These are phyloP conservation scores for Camillea tinctor DNA, from an alignment of 2,329 filamentous ascomycete species.

Conservation along the genomic window DNA sequence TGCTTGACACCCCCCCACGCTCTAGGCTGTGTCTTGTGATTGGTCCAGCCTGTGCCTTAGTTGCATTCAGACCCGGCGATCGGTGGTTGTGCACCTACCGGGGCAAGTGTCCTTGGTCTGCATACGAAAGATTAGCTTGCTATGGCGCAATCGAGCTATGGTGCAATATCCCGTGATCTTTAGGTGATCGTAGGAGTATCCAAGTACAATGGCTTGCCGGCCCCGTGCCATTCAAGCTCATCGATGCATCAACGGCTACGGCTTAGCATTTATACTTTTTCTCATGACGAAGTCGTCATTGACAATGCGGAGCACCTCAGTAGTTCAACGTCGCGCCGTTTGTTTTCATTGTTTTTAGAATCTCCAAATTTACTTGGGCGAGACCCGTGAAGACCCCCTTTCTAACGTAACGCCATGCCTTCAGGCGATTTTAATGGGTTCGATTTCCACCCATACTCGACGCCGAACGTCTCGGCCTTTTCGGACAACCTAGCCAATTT, in stretches of 20 bases:
- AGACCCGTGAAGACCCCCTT: too few relatives aligned
- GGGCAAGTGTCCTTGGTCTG: slow-evolving; percentile 19
- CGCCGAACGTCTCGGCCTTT: slow-evolving; percentile 47
- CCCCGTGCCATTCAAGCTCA: slow-evolving; percentile 20
- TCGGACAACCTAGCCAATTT: slow-evolving; percentile 42
- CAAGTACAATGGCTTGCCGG: slow-evolving; percentile 9
- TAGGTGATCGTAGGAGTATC: slow-evolving; percentile 26
- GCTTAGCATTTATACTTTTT: slow-evolving; percentile 22
- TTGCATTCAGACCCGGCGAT: slow-evolving; percentile 21
- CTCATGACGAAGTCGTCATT: slow-evolving; percentile 29
- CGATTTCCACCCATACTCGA: slow-evolving; percentile 54
- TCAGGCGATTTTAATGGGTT: slow-evolving; percentile 58
- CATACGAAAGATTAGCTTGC: slow-evolving; percentile 29
- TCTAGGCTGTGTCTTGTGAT: slow-evolving; percentile 14
- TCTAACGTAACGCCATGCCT: slow-evolving; percentile 50
- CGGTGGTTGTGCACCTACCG: slow-evolving; percentile 17
- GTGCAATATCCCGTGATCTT: slow-evolving; percentile 63
- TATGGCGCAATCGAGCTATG: slow-evolving; percentile 45
- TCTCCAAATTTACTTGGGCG: slow-evolving; percentile 25
- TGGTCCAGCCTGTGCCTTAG: slow-evolving; percentile 15
- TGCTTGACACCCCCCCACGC: slow-evolving; percentile 11
- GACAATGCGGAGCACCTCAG: slow-evolving; percentile 28
- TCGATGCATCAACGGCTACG: slow-evolving; percentile 21
- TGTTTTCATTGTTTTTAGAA: slow-evolving; percentile 18
- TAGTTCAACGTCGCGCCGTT: slow-evolving; percentile 12